Conservation (phyloP, 148 eudicot species). For the Cornus suecica region DNA sequence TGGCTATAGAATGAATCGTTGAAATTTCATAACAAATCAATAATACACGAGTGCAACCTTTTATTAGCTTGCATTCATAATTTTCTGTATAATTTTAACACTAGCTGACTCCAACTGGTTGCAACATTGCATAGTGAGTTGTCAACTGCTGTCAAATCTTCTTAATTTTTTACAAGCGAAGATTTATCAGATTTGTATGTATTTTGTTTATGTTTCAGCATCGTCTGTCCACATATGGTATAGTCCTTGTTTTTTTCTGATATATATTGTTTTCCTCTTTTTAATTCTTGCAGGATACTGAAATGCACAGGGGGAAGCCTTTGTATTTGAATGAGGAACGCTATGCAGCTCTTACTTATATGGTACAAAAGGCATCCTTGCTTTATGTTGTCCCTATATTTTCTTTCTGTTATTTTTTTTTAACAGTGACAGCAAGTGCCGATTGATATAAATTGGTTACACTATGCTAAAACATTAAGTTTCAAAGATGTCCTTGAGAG, state of each 20-base stretch:
- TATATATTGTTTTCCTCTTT: slow-evolving; percentile 4
- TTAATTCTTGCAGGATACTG: slow-evolving; percentile 53
- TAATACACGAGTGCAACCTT: background rate
- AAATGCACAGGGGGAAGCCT: slow-evolving; percentile 85
- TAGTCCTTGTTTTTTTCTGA: slow-evolving; percentile 1
- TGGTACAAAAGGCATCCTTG: slow-evolving; percentile 48
- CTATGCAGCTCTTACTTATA: slow-evolving; percentile 78
- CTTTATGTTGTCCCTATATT: background rate
- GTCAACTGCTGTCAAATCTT: too few relatives aligned
- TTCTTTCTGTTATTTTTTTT: background rate
- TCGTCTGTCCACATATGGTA: background rate
- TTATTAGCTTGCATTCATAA: background rate
- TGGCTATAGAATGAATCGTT: background rate
- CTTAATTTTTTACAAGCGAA: background rate
- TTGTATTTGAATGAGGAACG: slow-evolving; percentile 86
- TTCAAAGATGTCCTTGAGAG: too few relatives aligned
- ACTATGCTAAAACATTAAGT: background rate
- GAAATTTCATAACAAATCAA: background rate
- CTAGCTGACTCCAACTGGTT: background rate
- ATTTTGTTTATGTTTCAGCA: background rate
- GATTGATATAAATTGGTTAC: background rate
- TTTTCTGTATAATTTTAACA: background rate
- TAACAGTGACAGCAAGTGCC: background rate
- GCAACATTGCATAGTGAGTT: background rate
- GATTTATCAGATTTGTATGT: background rate